A percentile compares a stretch with the other conserved stretches of the same genome.
phyloP scores from a whole-genome alignment of 495 filamentous ascomycete species.

The Bacidia rubella region DNA sequence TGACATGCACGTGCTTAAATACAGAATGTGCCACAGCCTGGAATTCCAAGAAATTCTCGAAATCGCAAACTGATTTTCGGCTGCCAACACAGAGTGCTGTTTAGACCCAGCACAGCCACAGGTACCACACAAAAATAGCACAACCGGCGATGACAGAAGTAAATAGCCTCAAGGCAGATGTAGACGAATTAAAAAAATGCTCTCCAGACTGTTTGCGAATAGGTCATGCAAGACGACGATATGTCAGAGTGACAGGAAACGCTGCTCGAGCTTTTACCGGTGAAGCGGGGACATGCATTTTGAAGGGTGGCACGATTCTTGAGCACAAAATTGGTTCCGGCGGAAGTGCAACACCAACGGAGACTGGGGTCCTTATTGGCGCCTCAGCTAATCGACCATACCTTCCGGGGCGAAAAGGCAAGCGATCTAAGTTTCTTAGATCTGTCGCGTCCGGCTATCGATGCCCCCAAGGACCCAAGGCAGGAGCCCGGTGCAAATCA shows the following conservation, averaged over 20 bases:
- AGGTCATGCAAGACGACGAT: neutral
- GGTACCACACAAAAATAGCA: slow-evolving; percentile 14
- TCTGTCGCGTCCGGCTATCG: slow-evolving; percentile 1
- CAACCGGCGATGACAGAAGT: slow-evolving; percentile 7
- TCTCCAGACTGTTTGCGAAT: slow-evolving; percentile 2
- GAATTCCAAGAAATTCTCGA: neutral
- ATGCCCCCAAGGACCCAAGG: neutral
- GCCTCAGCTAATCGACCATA: slow-evolving; percentile 3
- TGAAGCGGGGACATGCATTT: slow-evolving; percentile 11
- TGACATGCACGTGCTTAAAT: slow-evolving; percentile 14
- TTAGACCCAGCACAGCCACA: slow-evolving; percentile 15
- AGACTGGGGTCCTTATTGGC: slow-evolving; percentile 10
- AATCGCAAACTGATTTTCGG: slow-evolving; percentile 2
- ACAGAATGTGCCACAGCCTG: slow-evolving; percentile 5
- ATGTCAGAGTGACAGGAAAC: neutral
- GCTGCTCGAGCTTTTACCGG: neutral
- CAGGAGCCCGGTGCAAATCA: slow-evolving; percentile 1
- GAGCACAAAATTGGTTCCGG: slow-evolving; percentile 11
- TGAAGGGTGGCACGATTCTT: slow-evolving; percentile 12
- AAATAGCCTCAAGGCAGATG: neutral
- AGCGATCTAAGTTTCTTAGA: slow-evolving; percentile 6
- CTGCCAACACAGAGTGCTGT: slow-evolving; percentile 14
- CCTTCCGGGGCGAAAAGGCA: slow-evolving; percentile 4
- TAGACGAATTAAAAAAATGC: neutral
- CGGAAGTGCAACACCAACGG: slow-evolving; percentile 8